Evolutionary conservation across 768 basidiomycete species (phyloP).

Genomic region (Pleurotus citrinopileatus): DNA sequence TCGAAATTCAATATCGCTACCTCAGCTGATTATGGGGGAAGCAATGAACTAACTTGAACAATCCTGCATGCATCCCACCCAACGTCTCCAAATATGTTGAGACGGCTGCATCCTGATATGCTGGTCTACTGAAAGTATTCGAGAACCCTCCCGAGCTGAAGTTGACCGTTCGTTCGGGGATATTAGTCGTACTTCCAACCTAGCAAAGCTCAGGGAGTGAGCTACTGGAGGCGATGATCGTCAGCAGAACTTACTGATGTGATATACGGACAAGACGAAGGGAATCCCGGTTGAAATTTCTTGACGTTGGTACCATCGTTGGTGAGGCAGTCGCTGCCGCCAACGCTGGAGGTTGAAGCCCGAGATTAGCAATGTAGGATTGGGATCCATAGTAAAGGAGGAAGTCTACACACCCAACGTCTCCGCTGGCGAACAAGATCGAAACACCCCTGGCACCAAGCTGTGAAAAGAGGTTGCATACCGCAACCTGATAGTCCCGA

Average conservation of each 20-base stretch:
- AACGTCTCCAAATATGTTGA: slow-evolving; percentile 21
- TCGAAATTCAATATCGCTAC: slow-evolving; percentile 19
- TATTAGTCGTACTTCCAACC: slow-evolving; percentile 38
- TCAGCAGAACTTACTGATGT: slow-evolving; percentile 13
- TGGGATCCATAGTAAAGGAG: too few relatives aligned
- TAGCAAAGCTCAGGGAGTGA: not conserved
- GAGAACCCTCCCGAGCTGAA: slow-evolving; percentile 58
- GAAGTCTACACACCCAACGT: slow-evolving; percentile 34
- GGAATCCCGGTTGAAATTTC: slow-evolving; percentile 45
- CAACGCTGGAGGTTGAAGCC: slow-evolving; percentile 45
- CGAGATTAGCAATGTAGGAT: slow-evolving; percentile 22
- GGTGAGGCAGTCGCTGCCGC: slow-evolving; percentile 45
- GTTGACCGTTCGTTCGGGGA: slow-evolving; percentile 38
- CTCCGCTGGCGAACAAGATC: slow-evolving; percentile 47
- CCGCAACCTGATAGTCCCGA: not conserved
- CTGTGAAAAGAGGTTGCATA: slow-evolving; percentile 26
- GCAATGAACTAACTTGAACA: slow-evolving; percentile 16
- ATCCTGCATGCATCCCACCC: slow-evolving; percentile 33
- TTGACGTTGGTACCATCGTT: slow-evolving; percentile 42
- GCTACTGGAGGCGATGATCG: not conserved
- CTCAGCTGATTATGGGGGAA: too few relatives aligned
- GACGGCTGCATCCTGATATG: slow-evolving; percentile 25
- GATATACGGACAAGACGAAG: slow-evolving; percentile 40
- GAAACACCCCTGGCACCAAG: slow-evolving; percentile 51
- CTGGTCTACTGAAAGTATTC: slow-evolving; percentile 30